phyloP scores from a whole-genome alignment of 768 basidiomycete genomes.

The Lentinula lateritia region DNA sequence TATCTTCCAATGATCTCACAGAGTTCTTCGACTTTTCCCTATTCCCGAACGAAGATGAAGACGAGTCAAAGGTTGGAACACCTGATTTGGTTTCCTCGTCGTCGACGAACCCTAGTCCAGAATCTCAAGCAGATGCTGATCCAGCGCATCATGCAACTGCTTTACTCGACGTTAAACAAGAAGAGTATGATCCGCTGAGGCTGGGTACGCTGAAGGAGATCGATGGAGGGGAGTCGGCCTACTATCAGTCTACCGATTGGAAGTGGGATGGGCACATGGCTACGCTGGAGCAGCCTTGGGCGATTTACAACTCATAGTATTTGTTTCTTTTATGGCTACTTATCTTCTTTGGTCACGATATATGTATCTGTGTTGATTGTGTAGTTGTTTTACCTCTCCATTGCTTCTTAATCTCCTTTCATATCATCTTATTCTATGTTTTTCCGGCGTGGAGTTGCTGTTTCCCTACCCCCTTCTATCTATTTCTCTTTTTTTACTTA shows the following conservation, averaged over 20 bases:
- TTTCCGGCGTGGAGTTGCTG: conserved; percentile 34
- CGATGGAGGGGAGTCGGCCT: conserved; percentile 70
- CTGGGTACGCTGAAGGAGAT: conserved; percentile 64
- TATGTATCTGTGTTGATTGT: conserved; percentile 2
- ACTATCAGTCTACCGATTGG: conserved; percentile 57
- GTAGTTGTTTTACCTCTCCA: conserved; percentile 13
- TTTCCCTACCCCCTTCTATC: conserved; percentile 23
- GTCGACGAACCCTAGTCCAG: conserved; percentile 74
- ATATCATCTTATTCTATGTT: conserved; percentile 29
- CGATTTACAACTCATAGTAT: conserved; percentile 55
- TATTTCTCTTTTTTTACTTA: conserved; percentile 5
- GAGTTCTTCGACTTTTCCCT: conserved; percentile 69
- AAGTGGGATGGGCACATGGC: conserved; percentile 73
- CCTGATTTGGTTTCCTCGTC: conserved; percentile 68
- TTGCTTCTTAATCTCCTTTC: conserved; percentile 15
- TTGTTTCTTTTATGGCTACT: conserved; percentile 23
- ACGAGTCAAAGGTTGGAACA: conserved; percentile 61
- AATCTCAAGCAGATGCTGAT: conserved; percentile 64
- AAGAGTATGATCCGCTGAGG: conserved; percentile 53
- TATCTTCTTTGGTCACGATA: conserved; percentile 10
- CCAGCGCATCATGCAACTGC: conserved; percentile 35
- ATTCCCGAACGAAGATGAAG: conserved; percentile 54
- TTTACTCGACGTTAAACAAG: conserved; percentile 44
- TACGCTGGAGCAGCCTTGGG: conserved; percentile 66
- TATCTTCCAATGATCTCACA: conserved; percentile 43